A percentile compares a stretch with the other conserved stretches of the same genome.
Evolutionary conservation across 306 rosid genomes (phyloP).

Genomic region (Pachyrhizus erosus): DNA sequence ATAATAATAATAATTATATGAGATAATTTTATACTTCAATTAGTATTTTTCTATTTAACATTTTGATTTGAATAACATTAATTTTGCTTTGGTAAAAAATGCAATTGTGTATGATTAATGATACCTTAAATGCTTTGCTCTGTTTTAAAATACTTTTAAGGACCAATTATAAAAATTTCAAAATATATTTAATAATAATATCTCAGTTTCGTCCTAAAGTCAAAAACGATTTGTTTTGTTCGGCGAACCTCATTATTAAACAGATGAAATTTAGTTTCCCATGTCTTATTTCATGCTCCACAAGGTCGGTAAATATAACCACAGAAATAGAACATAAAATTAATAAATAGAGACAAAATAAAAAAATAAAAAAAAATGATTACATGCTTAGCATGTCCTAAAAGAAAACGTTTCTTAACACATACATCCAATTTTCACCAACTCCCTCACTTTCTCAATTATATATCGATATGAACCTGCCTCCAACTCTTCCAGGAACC

Average conservation of each 20-base stretch:
- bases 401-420: not conserved
- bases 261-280: not conserved
- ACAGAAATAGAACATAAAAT: not conserved
- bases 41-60: no score
- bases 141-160: no score
- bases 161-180: no score
- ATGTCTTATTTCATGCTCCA: not conserved
- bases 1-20: no score
- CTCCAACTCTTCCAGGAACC: constrained; percentile 19
- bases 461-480: constrained; percentile 40
- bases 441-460: constrained; percentile 40
- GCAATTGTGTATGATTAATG: no score
- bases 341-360: not conserved
- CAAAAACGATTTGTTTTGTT: not conserved
- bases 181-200: no score
- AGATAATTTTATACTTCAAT: no score
- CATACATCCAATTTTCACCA: constrained; percentile 51
- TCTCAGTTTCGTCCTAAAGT: constrained; percentile 6
- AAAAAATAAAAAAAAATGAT: not conserved
- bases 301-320: not conserved
- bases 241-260: constrained; percentile 6
- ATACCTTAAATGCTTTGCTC: no score
- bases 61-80: no score
- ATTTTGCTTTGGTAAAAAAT: no score
- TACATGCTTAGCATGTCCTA: not conserved